Evolutionary conservation across 2,329 filamentous ascomycete genomes (phyloP), one percentile per base, ranked within the genome.

Genomic region (Ophiostoma triangulosporum): DNA sequence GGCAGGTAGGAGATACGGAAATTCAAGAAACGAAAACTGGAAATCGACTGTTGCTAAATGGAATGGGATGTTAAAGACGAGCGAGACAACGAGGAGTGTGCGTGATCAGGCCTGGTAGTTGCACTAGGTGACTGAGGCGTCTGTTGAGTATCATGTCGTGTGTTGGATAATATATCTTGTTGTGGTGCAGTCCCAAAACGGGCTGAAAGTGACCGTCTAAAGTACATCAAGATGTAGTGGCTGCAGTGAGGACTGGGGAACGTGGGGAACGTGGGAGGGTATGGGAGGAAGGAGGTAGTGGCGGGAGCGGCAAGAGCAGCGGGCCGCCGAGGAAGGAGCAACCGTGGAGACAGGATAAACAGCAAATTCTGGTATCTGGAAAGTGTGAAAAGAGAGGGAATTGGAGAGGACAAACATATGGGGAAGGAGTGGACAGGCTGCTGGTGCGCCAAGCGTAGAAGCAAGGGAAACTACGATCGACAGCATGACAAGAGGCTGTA

Each of bases 171-270:
- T 46, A 35, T 45, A n/a, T n/a, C n/a, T n/a, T n/a, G n/a, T n/a
- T n/a, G 52, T 24, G 15, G 26, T 36, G 26, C 45, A 46, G 29
- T 29, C 17, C 29, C 51, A 53, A 54, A 46, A 54, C 48, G 52
- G 48, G 46, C 15, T 24, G 6, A 36, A 43, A 24, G 33, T 20
- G 20, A 43, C 22, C 38, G 38, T 24, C 35, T 36, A n/a, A n/a
- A 8, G 33, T 36, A n/a, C 15, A 17, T n/a, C n/a, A n/a, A n/a
- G n/a, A n/a, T 17, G 17, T 17, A 7, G 33, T n/a, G 15, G 33
- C 11, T n/a, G 15, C 15, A 17, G 33, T 36, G 33, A n/a, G 17
- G 33, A n/a, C 3, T 9, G n/a, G 32, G 12, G 12, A 33, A 24
- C n/a, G 32, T 32, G 22, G 31, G 31, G 24, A 17, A 38, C 33